Conservation (phyloP, 441 rosid genomes). For the Gossypium gossypioides region DNA sequence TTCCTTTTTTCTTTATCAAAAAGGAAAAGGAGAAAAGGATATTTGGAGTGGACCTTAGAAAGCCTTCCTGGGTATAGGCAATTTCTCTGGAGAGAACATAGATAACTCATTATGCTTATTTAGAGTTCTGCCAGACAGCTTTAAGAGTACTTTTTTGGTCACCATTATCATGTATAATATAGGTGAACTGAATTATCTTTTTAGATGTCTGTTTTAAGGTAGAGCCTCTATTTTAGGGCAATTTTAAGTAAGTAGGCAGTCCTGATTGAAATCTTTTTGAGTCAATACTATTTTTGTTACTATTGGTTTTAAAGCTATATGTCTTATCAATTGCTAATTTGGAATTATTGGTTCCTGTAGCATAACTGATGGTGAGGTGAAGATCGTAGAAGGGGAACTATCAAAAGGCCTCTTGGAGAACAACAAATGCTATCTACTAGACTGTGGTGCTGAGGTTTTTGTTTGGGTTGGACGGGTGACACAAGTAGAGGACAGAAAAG, state of each 20-base stretch:
- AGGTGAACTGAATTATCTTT: slow-evolving; percentile 4
- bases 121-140: neutral
- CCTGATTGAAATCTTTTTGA: neutral
- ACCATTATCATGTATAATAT: neutral
- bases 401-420: slow-evolving; percentile 83
- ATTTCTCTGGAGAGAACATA: neutral
- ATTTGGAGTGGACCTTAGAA: slow-evolving; percentile 2
- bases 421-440: slow-evolving; percentile 76
- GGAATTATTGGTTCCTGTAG: slow-evolving; percentile 30
- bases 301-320: neutral
- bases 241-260: neutral
- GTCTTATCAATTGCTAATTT: slow-evolving; percentile 21
- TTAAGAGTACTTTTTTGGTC: neutral
- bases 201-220: neutral
- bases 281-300: neutral
- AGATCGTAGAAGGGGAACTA: slow-evolving; percentile 65
- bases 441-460: slow-evolving; percentile 83
- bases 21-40: neutral
- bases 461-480: slow-evolving; percentile 97
- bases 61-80: neutral
- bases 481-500: slow-evolving; percentile 93
- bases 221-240: neutral
- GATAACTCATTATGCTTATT: neutral
- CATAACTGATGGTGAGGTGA: slow-evolving; percentile 54
- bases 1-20: neutral